Evolutionary conservation across 1,139 yeast species (phyloP).

Genomic region (Eremothecium cymbalariae): DNA sequence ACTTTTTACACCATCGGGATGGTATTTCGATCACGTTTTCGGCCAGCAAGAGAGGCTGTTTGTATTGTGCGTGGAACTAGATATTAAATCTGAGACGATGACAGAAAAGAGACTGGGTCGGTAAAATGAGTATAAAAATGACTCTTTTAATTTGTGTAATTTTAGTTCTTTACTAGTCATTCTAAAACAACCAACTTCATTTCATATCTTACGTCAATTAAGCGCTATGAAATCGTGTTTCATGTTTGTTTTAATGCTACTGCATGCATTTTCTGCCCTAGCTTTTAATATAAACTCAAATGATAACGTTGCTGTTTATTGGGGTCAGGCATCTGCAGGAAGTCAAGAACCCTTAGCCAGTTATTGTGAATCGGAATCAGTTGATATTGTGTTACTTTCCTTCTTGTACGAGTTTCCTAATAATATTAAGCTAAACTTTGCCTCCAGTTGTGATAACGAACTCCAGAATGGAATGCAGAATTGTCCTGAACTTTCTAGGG

Average conservation of each 20-base stretch:
- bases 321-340: constrained; percentile 90
- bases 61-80: no score
- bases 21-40: no score
- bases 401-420: constrained; percentile 60
- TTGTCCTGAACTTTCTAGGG: constrained; percentile 60
- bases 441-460: constrained; percentile 52
- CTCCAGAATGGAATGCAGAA: constrained; percentile 49
- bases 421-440: constrained; percentile 52
- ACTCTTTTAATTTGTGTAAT: no score
- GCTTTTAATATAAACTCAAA: constrained; percentile 42
- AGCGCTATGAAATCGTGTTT: no score
- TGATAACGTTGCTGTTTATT: constrained; percentile 67
- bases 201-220: no score
- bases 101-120: no score
- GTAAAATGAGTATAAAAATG: no score
- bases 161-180: no score
- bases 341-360: constrained; percentile 53
- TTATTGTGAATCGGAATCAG: constrained; percentile 62
- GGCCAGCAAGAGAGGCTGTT: no score
- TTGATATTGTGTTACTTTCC: constrained; percentile 66
- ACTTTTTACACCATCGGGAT: no score
- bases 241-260: constrained; percentile 5
- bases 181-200: no score
- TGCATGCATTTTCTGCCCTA: constrained; percentile 7
- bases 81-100: no score